Evolutionary conservation across 495 filamentous ascomycete species (phyloP), one percentile per base, ranked within the genome.

Genomic region (Penicillium crystallinum): DNA sequence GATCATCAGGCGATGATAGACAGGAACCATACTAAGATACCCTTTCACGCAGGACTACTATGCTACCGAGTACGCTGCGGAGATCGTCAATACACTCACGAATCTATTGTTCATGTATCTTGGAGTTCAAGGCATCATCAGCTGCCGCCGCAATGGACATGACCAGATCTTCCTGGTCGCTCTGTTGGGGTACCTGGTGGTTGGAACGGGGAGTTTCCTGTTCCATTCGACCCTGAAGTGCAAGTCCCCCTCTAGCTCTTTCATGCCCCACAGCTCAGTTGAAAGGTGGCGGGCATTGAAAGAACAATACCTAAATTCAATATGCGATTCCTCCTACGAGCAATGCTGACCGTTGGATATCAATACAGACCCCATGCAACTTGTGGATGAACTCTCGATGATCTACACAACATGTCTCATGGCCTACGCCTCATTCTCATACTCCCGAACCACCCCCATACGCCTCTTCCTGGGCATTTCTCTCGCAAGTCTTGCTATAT

Each of bases 351-450:
- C 35, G 44, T 31, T 49, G 34, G 14, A 22, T 10, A 10, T 2
- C 7, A 21, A 12, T 6, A 48, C 66, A 96, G 91, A 98, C 70
- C 90, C 91, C 2, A 96, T 96, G 93, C 93, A 98, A 64, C 82
- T 97, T 14, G 87, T 97, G 30, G 93, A 98, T 62, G 93, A 98
- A 70, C 79, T 97, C 7, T 89, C 86, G 53, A 97, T 97, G 93
- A 96, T 98, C 25, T 97, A 98, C 65, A 96, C 92, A 1, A 95
- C 92, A 7, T 95, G 87, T 57, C 69, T 96, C n/a, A 95, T 96
- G 86, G 85, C 77, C 67, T 95, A 86, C 67, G 90, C 89, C 12
- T 88, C 88, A 17, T 93, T 96, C 66, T 83, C 87, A 9, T 87
- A 92, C 69, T 81, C 76, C 5, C 77, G 78, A 53, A 74, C 89